Percentiles rank a stretch among this genome's conserved stretches.
phyloP scores from a whole-genome alignment of 2,329 filamentous ascomycete genomes.

The Verruconis gallopava region DNA sequence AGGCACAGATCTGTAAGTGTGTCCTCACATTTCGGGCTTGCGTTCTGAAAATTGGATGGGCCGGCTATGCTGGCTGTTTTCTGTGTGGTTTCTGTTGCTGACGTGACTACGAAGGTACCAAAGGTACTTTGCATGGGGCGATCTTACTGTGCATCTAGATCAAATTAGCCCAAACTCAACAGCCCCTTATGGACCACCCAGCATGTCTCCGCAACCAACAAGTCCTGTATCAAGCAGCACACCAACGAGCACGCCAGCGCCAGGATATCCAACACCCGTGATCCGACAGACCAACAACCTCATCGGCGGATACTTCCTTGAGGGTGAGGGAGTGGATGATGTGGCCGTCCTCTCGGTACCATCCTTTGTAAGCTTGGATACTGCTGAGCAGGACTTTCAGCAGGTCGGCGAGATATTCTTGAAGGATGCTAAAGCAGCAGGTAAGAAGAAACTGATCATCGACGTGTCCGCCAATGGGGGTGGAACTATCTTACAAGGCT shows the following conservation, averaged over 20 bases:
- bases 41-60: no score
- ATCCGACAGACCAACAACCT: slow-evolving; percentile 27
- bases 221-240: not conserved
- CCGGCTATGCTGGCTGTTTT: no score
- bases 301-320: slow-evolving; percentile 35
- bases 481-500: slow-evolving; percentile 46
- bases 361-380: slow-evolving; percentile 25
- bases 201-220: slow-evolving; percentile 11
- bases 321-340: slow-evolving; percentile 31
- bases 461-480: slow-evolving; percentile 47
- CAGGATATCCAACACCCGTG: slow-evolving; percentile 31
- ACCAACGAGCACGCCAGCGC: slow-evolving; percentile 15
- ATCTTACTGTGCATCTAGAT: no score
- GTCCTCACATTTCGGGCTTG: slow-evolving; percentile 20
- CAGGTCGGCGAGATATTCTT: slow-evolving; percentile 32
- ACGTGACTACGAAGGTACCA: no score
- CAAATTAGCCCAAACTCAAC: not conserved
- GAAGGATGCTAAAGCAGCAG: slow-evolving; percentile 30
- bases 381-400: not conserved
- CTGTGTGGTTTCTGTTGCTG: no score
- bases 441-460: slow-evolving; percentile 48
- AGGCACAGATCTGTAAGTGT: slow-evolving; percentile 29
- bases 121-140: no score
- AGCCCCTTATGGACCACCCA: not conserved
- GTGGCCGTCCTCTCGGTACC: slow-evolving; percentile 33